These are phyloP conservation scores for Phytophthora vignae DNA, from an alignment of 352 stramenopile genomes.

Conservation along the genomic window DNA sequence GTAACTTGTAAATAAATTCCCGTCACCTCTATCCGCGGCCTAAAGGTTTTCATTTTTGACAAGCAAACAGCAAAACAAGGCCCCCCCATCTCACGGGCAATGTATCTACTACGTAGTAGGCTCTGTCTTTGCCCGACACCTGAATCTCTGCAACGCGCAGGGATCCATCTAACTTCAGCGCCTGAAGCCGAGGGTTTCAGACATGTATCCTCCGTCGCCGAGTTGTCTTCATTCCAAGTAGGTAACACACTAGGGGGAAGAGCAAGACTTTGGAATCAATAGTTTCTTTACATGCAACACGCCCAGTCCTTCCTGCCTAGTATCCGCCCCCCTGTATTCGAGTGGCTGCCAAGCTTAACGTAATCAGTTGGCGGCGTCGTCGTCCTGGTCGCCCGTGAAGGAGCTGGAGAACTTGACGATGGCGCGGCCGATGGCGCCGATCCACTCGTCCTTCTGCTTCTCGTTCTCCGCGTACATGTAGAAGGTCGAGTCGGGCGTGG, in stretches of 20 bases:
- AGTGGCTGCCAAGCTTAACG: too few species aligned
- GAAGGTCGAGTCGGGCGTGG: constrained; percentile 89
- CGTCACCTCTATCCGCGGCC: background rate
- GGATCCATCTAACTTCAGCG: background rate
- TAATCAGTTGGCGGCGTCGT: constrained; percentile 44
- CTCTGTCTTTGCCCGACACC: constrained; percentile 11
- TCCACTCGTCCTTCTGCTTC: constrained; percentile 94
- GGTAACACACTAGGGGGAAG: background rate
- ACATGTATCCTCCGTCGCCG: constrained; percentile 15
- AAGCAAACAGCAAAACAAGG: background rate
- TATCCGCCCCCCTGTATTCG: too few species aligned
- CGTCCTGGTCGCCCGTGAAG: constrained; percentile 93
- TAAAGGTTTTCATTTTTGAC: too few species aligned
- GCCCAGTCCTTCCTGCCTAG: too few species aligned
- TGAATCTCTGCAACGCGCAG: background rate
- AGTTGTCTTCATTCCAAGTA: constrained; percentile 1
- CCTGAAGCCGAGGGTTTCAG: background rate
- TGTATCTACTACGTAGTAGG: too few species aligned
- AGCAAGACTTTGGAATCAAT: background rate
- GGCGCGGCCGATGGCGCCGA: constrained; percentile 95
- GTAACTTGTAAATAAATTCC: constrained; percentile 46
- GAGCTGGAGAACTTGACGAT: constrained; percentile 98
- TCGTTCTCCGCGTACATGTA: constrained; percentile 94
- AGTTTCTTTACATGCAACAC: background rate
- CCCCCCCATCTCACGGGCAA: background rate